These are phyloP conservation scores for Debaryomyces subglobosus DNA, from an alignment of 1,139 yeast genomes.

Conservation along the genomic window DNA sequence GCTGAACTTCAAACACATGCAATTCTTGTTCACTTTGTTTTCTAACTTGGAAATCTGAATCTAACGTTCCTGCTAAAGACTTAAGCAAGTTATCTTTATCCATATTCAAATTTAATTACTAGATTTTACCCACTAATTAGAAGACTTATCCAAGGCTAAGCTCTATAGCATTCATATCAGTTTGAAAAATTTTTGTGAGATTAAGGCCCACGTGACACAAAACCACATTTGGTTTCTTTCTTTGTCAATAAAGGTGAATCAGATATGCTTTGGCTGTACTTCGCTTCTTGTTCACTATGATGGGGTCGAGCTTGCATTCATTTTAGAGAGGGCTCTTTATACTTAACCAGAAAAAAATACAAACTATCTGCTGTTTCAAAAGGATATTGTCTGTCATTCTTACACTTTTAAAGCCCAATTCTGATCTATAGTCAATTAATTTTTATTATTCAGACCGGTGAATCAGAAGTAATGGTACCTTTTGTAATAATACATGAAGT, in stretches of 20 bases:
- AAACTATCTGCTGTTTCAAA: too few species aligned
- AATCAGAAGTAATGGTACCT: neutral
- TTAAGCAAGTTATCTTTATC: conserved; percentile 45
- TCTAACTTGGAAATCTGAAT: conserved; percentile 39
- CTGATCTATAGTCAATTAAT: neutral
- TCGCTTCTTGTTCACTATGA: too few species aligned
- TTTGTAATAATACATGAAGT: neutral
- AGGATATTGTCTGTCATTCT: too few species aligned
- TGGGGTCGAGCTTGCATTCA: too few species aligned
- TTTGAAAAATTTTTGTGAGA: conserved; percentile 14
- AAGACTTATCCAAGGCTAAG: neutral
- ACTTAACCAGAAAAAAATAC: too few species aligned
- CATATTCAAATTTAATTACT: conserved; percentile 27
- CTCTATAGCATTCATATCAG: neutral
- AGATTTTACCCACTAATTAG: conserved; percentile 5
- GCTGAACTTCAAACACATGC: conserved; percentile 44
- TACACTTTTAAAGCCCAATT: too few species aligned
- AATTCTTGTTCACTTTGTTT: conserved; percentile 47
- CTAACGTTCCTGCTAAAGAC: conserved; percentile 48
- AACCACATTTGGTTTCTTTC: conserved; percentile 3
- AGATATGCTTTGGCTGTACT: too few species aligned
- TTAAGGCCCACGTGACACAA: conserved; percentile 11
- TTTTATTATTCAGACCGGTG: neutral
- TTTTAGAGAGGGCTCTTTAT: too few species aligned
- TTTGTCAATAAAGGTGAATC: neutral